Evolutionary conservation across 1,139 yeast species (phyloP).

Genomic region (Candida mesenterica): DNA sequence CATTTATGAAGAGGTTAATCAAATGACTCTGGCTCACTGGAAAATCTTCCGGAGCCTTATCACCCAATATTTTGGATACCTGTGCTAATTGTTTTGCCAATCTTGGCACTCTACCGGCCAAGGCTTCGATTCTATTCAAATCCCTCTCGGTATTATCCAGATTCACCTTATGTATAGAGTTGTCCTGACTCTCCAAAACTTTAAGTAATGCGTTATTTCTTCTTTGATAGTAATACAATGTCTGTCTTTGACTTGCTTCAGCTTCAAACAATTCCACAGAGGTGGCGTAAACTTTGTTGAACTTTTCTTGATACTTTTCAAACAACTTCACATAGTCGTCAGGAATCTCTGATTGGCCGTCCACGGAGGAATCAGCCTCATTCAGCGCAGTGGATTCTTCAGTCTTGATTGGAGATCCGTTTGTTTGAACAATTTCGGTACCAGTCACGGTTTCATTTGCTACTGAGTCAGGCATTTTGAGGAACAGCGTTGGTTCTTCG

Average conservation of each 20-base stretch:
- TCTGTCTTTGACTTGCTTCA: conserved; percentile 35
- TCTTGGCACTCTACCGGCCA: conserved; percentile 7
- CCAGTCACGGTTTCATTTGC: neutral
- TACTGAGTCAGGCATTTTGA: neutral
- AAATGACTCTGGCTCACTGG: conserved; percentile 13
- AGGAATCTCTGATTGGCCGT: conserved; percentile 2
- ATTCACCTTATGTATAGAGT: neutral
- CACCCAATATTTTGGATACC: neutral
- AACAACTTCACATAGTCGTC: conserved; percentile 24
- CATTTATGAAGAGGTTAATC: conserved; percentile 21
- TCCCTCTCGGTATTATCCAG: neutral
- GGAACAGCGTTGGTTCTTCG: too few species aligned
- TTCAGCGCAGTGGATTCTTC: neutral
- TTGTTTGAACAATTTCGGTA: neutral
- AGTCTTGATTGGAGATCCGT: neutral
- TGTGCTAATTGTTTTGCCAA: neutral
- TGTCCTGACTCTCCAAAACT: conserved; percentile 20
- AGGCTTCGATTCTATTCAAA: conserved; percentile 3
- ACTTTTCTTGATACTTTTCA: conserved; percentile 27
- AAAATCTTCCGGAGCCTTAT: conserved; percentile 1
- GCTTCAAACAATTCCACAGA: conserved; percentile 29
- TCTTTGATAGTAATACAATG: conserved; percentile 35
- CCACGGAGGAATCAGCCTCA: neutral
- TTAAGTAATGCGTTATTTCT: conserved; percentile 40
- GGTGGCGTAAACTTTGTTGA: conserved; percentile 21